Conservation (phyloP, 257 asterid species). For the Petunia secreta region DNA sequence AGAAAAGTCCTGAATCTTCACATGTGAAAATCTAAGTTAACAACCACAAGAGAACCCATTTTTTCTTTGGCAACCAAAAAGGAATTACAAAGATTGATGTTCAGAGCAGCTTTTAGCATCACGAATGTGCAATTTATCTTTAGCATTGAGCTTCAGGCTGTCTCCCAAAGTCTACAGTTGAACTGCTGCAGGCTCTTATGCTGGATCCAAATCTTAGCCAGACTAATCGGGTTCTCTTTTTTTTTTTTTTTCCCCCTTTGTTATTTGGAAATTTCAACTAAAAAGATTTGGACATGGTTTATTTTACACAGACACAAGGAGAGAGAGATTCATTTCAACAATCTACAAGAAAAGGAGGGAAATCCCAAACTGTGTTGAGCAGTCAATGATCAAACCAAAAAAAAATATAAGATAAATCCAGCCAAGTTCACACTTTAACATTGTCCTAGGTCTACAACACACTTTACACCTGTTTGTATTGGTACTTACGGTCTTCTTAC, state of each 20-base stretch:
- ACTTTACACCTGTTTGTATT: background rate
- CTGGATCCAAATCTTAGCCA: background rate
- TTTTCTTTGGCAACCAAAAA: background rate
- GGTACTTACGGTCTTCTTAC: background rate
- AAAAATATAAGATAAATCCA: background rate
- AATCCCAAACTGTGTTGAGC: background rate
- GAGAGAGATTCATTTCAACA: background rate
- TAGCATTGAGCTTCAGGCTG: background rate
- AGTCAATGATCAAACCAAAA: background rate
- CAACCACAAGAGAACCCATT: background rate
- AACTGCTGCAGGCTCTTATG: background rate
- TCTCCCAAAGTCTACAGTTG: background rate
- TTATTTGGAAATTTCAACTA: background rate
- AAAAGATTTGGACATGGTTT: background rate
- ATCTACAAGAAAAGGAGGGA: background rate
- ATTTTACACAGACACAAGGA: background rate
- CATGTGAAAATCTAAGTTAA: background rate
- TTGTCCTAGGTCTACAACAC: background rate
- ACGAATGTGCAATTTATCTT: background rate
- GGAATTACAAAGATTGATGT: background rate
- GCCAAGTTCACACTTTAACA: background rate
- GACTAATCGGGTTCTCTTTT: background rate
- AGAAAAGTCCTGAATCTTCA: background rate
- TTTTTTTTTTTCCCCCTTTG: background rate
- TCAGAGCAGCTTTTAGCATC: constrained; percentile 9